Evolutionary conservation across 768 basidiomycete species (phyloP).

Genomic region (Nevesoporus exiguus): DNA sequence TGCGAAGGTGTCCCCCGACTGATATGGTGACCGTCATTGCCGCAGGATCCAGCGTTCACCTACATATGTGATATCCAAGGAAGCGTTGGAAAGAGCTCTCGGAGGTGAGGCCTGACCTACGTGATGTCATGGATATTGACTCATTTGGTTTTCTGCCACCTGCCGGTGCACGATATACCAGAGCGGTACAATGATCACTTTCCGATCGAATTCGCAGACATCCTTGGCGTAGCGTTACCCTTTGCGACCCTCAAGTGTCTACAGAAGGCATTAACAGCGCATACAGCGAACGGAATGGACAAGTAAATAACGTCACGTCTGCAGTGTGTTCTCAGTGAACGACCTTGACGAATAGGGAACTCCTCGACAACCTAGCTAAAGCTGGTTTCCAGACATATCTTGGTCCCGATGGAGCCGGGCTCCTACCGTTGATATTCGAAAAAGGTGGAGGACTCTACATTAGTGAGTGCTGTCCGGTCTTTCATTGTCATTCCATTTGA

Average conservation of each 20-base stretch:
- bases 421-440: slow-evolving; percentile 29
- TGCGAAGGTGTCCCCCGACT: slow-evolving; percentile 28
- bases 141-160: not conserved
- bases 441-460: slow-evolving; percentile 39
- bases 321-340: not conserved
- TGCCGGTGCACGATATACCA: not conserved
- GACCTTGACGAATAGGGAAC: slow-evolving; percentile 25
- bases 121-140: not conserved
- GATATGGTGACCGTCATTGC: not conserved
- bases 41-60: slow-evolving; percentile 31
- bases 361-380: slow-evolving; percentile 36
- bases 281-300: slow-evolving; percentile 19
- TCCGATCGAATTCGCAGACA: slow-evolving; percentile 27
- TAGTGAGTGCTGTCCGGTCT: slow-evolving; percentile 24
- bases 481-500: not conserved
- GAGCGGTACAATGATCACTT: slow-evolving; percentile 27
- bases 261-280: not conserved
- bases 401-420: slow-evolving; percentile 38
- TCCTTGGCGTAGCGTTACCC: slow-evolving; percentile 21
- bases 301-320: slow-evolving; percentile 10
- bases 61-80: slow-evolving; percentile 23
- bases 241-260: slow-evolving; percentile 18
- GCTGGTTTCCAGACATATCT: slow-evolving; percentile 38
- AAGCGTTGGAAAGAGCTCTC: slow-evolving; percentile 6
- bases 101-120: slow-evolving; percentile 9